These are phyloP conservation scores for Gnomoniopsis sp. DNA, from an alignment of 2,329 filamentous ascomycete species.

Conservation along the genomic window DNA sequence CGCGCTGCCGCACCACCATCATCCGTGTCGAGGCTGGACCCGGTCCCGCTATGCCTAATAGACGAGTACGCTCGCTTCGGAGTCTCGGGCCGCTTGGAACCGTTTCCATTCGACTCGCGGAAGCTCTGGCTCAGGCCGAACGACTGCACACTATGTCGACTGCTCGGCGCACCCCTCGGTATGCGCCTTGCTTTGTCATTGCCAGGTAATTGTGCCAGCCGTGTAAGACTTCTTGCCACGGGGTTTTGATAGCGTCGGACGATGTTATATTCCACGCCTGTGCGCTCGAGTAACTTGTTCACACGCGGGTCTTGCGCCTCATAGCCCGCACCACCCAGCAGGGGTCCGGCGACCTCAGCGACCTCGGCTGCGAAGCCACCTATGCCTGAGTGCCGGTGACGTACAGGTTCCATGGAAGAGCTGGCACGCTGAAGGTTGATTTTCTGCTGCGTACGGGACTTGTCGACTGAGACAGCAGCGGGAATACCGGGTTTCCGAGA, in stretches of 20 bases:
- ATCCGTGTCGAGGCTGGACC: slow-evolving; percentile 45
- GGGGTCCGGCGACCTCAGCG: slow-evolving; percentile 39
- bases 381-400: slow-evolving; percentile 40
- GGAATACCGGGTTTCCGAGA: slow-evolving; percentile 33
- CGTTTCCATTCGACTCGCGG: slow-evolving; percentile 9
- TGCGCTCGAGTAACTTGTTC: slow-evolving; percentile 63
- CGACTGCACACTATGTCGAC: slow-evolving; percentile 26
- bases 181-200: slow-evolving; percentile 49
- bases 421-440: slow-evolving; percentile 71
- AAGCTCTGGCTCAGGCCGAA: slow-evolving; percentile 39
- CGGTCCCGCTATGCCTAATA: slow-evolving; percentile 19
- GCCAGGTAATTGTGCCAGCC: slow-evolving; percentile 51
- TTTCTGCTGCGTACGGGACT: slow-evolving; percentile 72
- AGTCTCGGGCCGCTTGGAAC: slow-evolving; percentile 6
- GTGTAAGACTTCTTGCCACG: slow-evolving; percentile 57
- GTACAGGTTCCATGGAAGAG: slow-evolving; percentile 65
- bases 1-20: slow-evolving; percentile 32
- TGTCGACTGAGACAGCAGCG: slow-evolving; percentile 45
- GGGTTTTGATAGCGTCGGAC: slow-evolving; percentile 71
- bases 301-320: slow-evolving; percentile 62
- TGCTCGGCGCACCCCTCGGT: slow-evolving; percentile 27
- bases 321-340: slow-evolving; percentile 53
- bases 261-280: slow-evolving; percentile 71
- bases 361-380: slow-evolving; percentile 29
- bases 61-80: slow-evolving; percentile 16